Conservation (phyloP, 2,329 filamentous ascomycete genomes). For the Capronia americana region DNA sequence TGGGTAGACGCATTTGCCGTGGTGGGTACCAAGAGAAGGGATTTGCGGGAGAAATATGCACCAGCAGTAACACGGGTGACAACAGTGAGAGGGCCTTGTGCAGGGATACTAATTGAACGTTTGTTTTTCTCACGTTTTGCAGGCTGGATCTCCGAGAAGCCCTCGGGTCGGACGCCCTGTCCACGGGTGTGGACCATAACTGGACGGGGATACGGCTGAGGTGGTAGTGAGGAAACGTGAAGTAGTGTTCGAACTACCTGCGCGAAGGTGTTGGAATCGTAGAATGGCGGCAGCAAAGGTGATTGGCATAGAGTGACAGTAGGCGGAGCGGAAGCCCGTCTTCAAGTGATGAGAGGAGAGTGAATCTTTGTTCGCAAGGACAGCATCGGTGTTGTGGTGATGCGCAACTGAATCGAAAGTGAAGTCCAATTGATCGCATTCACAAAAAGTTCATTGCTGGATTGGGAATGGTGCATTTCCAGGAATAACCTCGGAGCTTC, state of each 20-base stretch:
- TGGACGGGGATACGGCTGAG: not conserved
- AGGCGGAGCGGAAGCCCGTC: not conserved
- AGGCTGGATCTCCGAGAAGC: slow-evolving; percentile 28
- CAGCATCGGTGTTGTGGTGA: not conserved
- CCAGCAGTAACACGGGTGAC: not conserved
- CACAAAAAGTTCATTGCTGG: not conserved
- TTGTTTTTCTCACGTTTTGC: slow-evolving; percentile 35
- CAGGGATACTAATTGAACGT: not conserved
- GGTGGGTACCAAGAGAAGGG: not conserved
- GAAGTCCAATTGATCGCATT: not conserved
- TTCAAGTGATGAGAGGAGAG: not conserved
- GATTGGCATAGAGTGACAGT: not conserved
- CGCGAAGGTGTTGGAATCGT: not conserved
- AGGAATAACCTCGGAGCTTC: not conserved
- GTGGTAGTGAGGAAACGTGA: not conserved
- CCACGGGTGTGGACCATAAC: slow-evolving; percentile 34
- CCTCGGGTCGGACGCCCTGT: slow-evolving; percentile 34
- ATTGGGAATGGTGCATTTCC: not conserved
- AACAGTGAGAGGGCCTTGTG: not conserved
- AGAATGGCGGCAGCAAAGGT: not conserved
- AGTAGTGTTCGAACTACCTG: not conserved
- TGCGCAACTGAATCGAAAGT: not conserved
- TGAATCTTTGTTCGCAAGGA: not conserved
- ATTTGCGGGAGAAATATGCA: too few species aligned
- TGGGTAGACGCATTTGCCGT: not conserved